Conservation (phyloP, 257 asterid genomes). For the Echites panduratus region DNA sequence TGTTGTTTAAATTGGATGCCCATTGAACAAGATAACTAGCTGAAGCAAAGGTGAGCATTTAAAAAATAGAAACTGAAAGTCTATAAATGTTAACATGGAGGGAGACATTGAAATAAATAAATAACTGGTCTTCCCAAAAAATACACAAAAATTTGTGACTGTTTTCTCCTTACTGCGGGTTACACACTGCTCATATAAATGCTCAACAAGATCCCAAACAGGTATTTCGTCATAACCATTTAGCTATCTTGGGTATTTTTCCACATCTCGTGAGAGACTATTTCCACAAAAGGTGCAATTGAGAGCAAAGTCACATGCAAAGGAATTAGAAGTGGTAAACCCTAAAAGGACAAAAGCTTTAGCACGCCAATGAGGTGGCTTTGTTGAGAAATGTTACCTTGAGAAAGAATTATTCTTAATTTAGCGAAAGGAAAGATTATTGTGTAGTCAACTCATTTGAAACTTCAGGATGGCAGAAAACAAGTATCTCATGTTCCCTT, state of each 20-base stretch:
- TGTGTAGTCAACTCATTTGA: too few species aligned
- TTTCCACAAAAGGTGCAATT: background rate
- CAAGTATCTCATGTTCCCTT: too few species aligned
- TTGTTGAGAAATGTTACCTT: background rate
- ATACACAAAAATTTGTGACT: background rate
- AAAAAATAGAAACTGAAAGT: too few species aligned
- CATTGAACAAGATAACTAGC: background rate
- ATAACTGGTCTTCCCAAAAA: background rate
- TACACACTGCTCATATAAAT: background rate
- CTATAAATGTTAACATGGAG: background rate
- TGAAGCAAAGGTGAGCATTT: background rate
- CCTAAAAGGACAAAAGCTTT: conserved; percentile 2
- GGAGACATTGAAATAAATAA: background rate
- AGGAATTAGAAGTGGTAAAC: background rate
- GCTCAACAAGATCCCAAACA: background rate
- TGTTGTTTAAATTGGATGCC: background rate
- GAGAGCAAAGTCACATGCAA: background rate
- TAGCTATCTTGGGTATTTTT: background rate
- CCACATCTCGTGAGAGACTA: background rate
- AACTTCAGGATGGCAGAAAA: too few species aligned
- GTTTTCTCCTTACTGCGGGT: background rate
- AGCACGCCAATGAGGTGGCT: background rate
- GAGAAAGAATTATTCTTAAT: background rate
- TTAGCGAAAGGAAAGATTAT: too few species aligned
- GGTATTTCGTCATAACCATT: background rate